phyloP scores from a whole-genome alignment of 2,329 filamentous ascomycete species.

The Lasiodiplodia gonubiensis region DNA sequence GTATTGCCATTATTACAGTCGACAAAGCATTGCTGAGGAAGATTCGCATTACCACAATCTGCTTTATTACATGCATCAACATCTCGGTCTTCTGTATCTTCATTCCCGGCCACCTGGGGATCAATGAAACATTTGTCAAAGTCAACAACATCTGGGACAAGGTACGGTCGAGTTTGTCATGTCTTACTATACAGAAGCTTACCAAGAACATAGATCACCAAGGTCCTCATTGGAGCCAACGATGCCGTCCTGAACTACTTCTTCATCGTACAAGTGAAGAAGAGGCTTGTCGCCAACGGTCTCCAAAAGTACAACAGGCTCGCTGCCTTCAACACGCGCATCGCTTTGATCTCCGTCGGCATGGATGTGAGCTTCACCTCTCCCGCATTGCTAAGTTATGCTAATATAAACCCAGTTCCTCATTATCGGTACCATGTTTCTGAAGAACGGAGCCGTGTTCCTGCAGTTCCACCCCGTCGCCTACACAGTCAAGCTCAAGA shows the following conservation, averaged over 20 bases:
- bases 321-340: constrained; percentile 37
- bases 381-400: not conserved
- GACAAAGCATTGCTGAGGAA: constrained; percentile 29
- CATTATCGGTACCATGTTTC: constrained; percentile 28
- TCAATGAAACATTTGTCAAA: constrained; percentile 32
- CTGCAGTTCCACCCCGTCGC: constrained; percentile 51
- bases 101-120: constrained; percentile 39
- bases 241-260: constrained; percentile 38
- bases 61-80: constrained; percentile 36
- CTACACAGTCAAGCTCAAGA: constrained; percentile 53
- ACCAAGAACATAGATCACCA: constrained; percentile 32
- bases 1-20: constrained; percentile 37
- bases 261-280: constrained; percentile 38
- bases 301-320: constrained; percentile 37
- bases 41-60: constrained; percentile 32
- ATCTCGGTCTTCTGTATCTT: constrained; percentile 40
- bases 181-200: not conserved
- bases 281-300: constrained; percentile 37
- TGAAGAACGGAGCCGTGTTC: constrained; percentile 30
- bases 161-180: not conserved
- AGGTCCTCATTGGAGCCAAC: constrained; percentile 36
- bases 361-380: constrained; percentile 34
- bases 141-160: constrained; percentile 32
- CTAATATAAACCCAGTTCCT: constrained; percentile 9
- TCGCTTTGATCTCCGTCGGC: constrained; percentile 37